Percentiles rank a stretch among this genome's conserved stretches.
Conservation (phyloP, 1,284 basidiomycete species). For the Ganoderma meredithae region DNA sequence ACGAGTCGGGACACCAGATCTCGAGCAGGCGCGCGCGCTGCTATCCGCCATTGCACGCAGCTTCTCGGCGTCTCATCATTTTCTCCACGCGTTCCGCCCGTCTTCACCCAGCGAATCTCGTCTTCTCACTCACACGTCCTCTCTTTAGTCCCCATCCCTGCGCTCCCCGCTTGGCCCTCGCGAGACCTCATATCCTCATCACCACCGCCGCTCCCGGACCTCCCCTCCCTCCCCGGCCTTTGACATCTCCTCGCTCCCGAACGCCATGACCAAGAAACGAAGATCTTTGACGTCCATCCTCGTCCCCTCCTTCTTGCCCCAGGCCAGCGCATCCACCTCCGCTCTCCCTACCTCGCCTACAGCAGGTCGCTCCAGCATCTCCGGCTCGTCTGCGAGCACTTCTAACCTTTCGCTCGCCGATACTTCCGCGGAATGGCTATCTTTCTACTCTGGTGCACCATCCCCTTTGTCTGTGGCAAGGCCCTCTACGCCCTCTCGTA, state of each 20-base stretch:
- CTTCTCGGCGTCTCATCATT: constrained; percentile 22
- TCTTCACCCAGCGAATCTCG: constrained; percentile 30
- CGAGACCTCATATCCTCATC: constrained; percentile 16
- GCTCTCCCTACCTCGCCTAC: constrained; percentile 15
- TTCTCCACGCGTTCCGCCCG: constrained; percentile 28
- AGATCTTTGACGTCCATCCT: constrained; percentile 58
- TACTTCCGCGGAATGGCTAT: constrained; percentile 28
- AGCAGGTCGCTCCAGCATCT: constrained; percentile 4
- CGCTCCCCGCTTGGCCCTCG: constrained; percentile 11
- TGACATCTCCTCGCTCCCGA: constrained; percentile 25
- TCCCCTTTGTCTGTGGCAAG: constrained; percentile 29
- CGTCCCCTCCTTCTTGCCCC: constrained; percentile 51
- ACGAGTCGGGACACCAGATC: constrained; percentile 24
- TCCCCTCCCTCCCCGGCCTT: constrained; percentile 14
- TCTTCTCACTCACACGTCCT: constrained; percentile 23
- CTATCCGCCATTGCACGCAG: neutral
- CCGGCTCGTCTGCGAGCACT: constrained; percentile 8
- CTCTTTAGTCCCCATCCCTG: constrained; percentile 25
- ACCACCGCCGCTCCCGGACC: constrained; percentile 28
- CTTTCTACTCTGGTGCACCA: constrained; percentile 31
- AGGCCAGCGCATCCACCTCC: constrained; percentile 25
- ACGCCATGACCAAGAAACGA: constrained; percentile 52
- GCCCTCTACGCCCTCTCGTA: constrained; percentile 31
- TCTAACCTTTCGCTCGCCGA: constrained; percentile 20
- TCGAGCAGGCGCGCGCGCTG: constrained; percentile 20